phyloP scores from a whole-genome alignment of 2,329 filamentous ascomycete genomes.

The Dryadomyces quercivorus region DNA sequence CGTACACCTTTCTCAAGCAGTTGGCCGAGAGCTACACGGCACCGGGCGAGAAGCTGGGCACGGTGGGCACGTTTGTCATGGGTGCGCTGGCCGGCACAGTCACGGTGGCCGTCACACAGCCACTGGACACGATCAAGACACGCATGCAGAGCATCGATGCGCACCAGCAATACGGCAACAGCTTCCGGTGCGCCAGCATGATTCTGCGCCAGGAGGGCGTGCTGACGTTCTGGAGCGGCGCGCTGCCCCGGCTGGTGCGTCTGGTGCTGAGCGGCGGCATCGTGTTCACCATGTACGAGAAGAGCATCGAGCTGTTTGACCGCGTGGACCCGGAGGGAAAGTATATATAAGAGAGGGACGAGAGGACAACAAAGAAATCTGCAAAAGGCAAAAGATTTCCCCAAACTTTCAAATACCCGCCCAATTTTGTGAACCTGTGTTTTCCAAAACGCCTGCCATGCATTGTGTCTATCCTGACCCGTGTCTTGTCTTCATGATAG shows the following conservation, averaged over 20 bases:
- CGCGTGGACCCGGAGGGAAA: constrained; percentile 67
- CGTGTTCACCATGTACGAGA: constrained; percentile 98
- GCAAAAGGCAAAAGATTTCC: not conserved
- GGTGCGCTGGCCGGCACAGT: constrained; percentile 82
- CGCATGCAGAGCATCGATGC: constrained; percentile 95
- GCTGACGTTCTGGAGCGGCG: constrained; percentile 87
- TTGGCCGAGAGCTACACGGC: constrained; percentile 83
- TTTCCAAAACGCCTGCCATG: not conserved
- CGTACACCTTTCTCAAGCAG: constrained; percentile 84
- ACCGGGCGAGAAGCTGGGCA: constrained; percentile 88
- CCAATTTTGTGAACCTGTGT: not conserved
- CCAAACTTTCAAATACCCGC: not conserved
- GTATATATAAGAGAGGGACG: constrained; percentile 44
- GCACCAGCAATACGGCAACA: constrained; percentile 70
- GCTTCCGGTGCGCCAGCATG: constrained; percentile 64
- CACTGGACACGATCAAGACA: constrained; percentile 90
- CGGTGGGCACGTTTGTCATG: constrained; percentile 77
- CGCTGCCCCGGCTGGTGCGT: constrained; percentile 70
- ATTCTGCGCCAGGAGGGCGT: constrained; percentile 87
- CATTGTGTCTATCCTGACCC: not conserved
- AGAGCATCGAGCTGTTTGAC: constrained; percentile 82
- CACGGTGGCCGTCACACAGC: constrained; percentile 69
- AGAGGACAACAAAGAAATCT: not conserved
- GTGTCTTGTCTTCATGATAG: constrained; percentile 27
- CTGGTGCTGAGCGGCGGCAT: constrained; percentile 89